Evolutionary conservation across 2,329 filamentous ascomycete genomes (phyloP).

Genomic region (Thermoascus crustaceus): DNA sequence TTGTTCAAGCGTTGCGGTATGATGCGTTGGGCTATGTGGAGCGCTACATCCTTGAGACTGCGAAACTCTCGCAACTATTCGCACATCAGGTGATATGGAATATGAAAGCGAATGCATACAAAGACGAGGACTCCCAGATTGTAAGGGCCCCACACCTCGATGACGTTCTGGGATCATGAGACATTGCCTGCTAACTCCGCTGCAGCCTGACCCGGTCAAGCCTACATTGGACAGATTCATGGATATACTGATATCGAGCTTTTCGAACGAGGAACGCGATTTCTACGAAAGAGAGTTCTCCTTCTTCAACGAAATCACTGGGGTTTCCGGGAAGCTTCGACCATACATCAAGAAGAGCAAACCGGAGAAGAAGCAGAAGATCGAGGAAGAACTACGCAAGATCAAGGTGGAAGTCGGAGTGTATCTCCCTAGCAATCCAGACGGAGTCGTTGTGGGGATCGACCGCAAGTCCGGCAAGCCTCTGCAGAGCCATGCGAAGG

Average conservation of each 20-base stretch:
- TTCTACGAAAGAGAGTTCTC: constrained; percentile 94
- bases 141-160: constrained; percentile 40
- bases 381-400: constrained; percentile 94
- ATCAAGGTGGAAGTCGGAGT: constrained; percentile 96
- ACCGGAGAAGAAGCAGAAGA: constrained; percentile 97
- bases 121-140: constrained; percentile 85
- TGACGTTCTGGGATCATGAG: constrained; percentile 7
- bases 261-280: constrained; percentile 65
- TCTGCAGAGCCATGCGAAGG: constrained; percentile 94
- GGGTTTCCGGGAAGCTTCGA: constrained; percentile 89
- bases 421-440: constrained; percentile 93
- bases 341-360: constrained; percentile 88
- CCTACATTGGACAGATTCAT: constrained; percentile 88
- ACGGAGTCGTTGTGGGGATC: constrained; percentile 94
- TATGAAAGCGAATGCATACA: constrained; percentile 98
- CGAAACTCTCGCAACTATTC: constrained; percentile 94
- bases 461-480: constrained; percentile 97
- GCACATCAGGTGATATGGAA: constrained; percentile 99
- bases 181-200: constrained; percentile 9
- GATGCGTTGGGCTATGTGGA: constrained; percentile 91
- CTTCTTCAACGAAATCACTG: constrained; percentile 97
- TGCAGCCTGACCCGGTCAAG: constrained; percentile 78
- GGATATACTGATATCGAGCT: constrained; percentile 72
- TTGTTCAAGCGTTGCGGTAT: constrained; percentile 90
- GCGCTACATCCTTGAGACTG: constrained; percentile 92